Base-by-base conservation (phyloP, 2,329 filamentous ascomycete genomes). In the Phialophora expanda region DNA sequence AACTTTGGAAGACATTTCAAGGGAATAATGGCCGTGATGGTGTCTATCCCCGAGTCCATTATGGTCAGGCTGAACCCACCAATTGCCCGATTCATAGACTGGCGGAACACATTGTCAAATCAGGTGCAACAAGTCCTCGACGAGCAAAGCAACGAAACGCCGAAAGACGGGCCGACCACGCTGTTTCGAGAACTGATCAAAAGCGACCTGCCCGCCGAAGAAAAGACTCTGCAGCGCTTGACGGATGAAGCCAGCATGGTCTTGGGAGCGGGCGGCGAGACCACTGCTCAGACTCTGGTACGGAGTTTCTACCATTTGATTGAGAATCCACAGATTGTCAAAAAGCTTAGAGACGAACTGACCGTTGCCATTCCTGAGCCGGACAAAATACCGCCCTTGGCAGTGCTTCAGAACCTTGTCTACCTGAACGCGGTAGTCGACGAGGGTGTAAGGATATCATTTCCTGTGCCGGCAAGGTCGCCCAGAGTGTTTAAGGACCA, bases 321-420 rank as follows among this genome's bases (percentile, higher is more conserved):
- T 17, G 22, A 54, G 20, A 57, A 67, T 28, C 60, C 59, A 20
- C n/a, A 17, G 6, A 50, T 56, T 22, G 26, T 65, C 44, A 46
- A 66, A 12, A 57, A 50, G 28, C 63, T 70, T 9, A 62, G 64
- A 59, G 57, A 24, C 32, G 69, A 71, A 41, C 46, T 71, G 48
- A 51, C 48, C 26, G 32, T 41, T 9, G 62, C 56, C 7, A 59
- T 68, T 20, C 63, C 58, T 64, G 71, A 54, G 11, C 58, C 59
- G 14, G 55, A 56, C 4, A 60, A n/a, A 20, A 38, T 54, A 5
- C 46, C 63, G 2, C 41, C 62, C 3, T 75, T 75, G 73, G 70
- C 68, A 4, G 65, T 75, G 24, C 71, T 81, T 5, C 75, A 83
- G 68, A 71, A 77, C 46, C 72, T 82, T 7, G 78, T 80, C 0